Percentiles rank a stretch among this genome's conserved stretches.
Evolutionary conservation across 495 filamentous ascomycete species (phyloP).

Genomic region (Penicillium goetzii): DNA sequence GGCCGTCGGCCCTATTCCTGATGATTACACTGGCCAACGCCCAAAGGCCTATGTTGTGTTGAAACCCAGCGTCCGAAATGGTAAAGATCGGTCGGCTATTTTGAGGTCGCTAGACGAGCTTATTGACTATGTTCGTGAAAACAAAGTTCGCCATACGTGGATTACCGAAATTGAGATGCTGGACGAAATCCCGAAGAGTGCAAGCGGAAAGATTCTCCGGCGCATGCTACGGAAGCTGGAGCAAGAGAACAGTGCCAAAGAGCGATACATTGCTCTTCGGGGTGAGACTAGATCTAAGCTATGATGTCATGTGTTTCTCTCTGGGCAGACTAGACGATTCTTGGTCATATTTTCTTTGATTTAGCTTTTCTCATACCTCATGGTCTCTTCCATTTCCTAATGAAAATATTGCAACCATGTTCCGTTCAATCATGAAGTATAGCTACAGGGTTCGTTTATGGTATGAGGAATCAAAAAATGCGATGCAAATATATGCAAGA

Average conservation of each 20-base stretch:
- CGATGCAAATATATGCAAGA: not conserved
- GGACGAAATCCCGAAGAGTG: conserved; percentile 66
- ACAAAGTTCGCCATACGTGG: conserved; percentile 68
- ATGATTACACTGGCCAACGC: conserved; percentile 63
- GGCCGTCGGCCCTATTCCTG: conserved; percentile 60
- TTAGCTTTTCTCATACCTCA: no score
- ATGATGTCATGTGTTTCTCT: conserved; percentile 20
- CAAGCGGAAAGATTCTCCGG: conserved; percentile 70
- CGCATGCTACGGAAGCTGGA: conserved; percentile 54
- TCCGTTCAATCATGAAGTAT: no score
- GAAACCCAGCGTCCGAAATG: conserved; percentile 34
- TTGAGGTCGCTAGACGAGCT: conserved; percentile 45
- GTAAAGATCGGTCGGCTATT: conserved; percentile 27
- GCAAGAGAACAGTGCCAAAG: conserved; percentile 24
- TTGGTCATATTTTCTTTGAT: no score
- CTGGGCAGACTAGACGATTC: not conserved
- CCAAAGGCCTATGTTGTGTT: conserved; percentile 67
- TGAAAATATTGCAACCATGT: no score
- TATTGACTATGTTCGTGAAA: conserved; percentile 59
- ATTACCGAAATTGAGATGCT: conserved; percentile 67
- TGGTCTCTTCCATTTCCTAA: not conserved
- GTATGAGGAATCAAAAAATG: no score
- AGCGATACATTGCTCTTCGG: conserved; percentile 40
- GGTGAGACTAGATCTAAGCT: conserved; percentile 46
- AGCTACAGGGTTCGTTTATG: no score